Base-by-base conservation (phyloP, 2,329 filamentous ascomycete species). In the Apiospora koreana region DNA sequence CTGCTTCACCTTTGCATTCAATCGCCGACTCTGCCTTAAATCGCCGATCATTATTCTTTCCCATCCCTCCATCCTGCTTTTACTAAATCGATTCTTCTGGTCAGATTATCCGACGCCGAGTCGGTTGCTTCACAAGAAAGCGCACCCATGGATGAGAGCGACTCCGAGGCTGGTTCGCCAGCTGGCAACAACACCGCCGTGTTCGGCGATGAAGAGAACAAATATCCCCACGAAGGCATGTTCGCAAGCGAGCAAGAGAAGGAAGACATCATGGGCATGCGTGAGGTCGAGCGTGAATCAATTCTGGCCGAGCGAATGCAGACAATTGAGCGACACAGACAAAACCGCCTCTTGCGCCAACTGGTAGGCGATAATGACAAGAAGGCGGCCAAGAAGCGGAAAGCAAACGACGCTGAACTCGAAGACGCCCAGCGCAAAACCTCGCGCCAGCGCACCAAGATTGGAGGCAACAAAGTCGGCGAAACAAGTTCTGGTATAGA, bases 281-380 rank as follows among this genome's bases (percentile, higher is more conserved):
- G 94, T 41, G 95, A 98, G 83, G 91, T 98, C 68, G 91, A 97
- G 78, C 92, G 95, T 73, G 96, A 99, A 81, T 90, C 94, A 79
- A 91, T 97, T 62, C 88, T 99, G 8, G 95, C 94, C 25, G 93
- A 97, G 75, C 94, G 96, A 74, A 92, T 92, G 45, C 90, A 94
- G 76, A 91, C 96, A 79, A 91, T 95, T 70, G 93, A 96, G 77
- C 91, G 91, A 68, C 91, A 93, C 75, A 89, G 92, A 71, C 95
- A 97, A 82, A 94, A 96, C 77, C 87, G 91, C 65, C 90, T 95
- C 73, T 88, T 98, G 67, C 93, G 93, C 71, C 92, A 93, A 76
- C 90, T 97, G 71, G 87, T 97, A 80, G 89, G 85, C 79, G 92
- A 86, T 82, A 92, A 85, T 78, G 89, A 83, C 80, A 90, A 82